A percentile compares a stretch with the other conserved stretches of the same genome.
These are phyloP conservation scores for Pythium guiyangense DNA, from an alignment of 352 stramenopile genomes.

Conservation along the genomic window DNA sequence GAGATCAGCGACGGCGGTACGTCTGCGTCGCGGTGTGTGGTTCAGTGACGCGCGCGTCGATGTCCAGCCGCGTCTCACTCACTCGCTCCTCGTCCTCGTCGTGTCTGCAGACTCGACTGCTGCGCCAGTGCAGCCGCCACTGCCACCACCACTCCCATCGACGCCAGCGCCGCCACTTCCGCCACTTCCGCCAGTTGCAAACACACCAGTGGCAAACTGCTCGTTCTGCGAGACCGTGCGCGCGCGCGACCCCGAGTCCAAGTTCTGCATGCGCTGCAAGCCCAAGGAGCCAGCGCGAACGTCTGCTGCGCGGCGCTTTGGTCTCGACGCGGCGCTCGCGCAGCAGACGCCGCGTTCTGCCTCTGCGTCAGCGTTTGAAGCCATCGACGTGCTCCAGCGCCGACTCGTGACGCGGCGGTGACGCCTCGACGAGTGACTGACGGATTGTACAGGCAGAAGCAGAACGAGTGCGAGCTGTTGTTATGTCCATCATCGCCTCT, in stretches of 20 bases:
- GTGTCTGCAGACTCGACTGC: background rate
- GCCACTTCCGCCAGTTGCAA: background rate
- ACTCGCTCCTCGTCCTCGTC: background rate
- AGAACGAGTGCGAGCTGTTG: too few species aligned
- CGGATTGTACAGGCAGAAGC: too few species aligned
- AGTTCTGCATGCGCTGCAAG: constrained; percentile 12
- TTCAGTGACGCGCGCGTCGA: background rate
- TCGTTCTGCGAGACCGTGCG: constrained; percentile 10
- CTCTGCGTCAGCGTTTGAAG: constrained; percentile 6
- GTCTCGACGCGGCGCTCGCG: background rate
- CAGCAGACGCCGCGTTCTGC: background rate
- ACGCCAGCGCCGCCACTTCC: too few species aligned
- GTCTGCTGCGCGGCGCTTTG: background rate
- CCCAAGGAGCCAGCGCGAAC: constrained; percentile 1
- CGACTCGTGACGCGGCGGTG: constrained; percentile 7
- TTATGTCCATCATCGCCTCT: too few species aligned
- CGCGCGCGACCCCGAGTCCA: constrained; percentile 8
- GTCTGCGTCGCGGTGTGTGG: background rate
- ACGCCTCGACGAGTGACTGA: background rate
- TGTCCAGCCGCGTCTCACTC: background rate
- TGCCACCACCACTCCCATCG: too few species aligned
- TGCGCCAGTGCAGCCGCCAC: background rate
- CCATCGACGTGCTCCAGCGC: constrained; percentile 1
- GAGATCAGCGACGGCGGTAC: constrained; percentile 15
- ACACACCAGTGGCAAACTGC: background rate